Percentiles rank a stretch among this genome's conserved stretches.
Evolutionary conservation across 1,284 basidiomycete genomes (phyloP).

Genomic region (Ceratobasidium sp.): DNA sequence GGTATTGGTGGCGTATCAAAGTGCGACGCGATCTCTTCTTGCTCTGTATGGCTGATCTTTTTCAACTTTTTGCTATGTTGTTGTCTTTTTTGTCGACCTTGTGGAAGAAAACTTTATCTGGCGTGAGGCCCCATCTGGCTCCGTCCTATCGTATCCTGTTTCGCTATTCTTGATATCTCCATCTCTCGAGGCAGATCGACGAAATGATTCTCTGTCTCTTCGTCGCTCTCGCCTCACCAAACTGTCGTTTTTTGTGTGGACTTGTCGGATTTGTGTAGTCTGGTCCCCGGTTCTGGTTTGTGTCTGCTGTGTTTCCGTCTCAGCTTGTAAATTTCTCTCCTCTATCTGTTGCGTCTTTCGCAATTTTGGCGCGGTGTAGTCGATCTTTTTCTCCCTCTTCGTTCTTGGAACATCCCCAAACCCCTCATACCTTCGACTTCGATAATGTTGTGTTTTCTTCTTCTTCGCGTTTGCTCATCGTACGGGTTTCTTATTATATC

Average conservation of each 20-base stretch:
- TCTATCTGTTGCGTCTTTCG: not conserved
- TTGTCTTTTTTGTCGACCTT: not conserved
- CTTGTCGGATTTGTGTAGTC: conserved; percentile 17
- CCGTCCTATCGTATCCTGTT: not conserved
- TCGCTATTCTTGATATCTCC: too few relatives aligned
- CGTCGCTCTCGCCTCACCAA: not conserved
- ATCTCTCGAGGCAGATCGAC: not conserved
- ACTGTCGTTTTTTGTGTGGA: not conserved
- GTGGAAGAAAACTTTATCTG: too few relatives aligned
- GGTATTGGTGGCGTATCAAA: too few relatives aligned
- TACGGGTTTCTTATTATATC: not conserved
- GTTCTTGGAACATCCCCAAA: not conserved
- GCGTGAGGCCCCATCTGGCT: conserved; percentile 10
- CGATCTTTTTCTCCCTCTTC: conserved; percentile 5
- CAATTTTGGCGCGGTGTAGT: too few relatives aligned
- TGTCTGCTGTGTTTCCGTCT: not conserved
- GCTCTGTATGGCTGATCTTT: conserved; percentile 2
- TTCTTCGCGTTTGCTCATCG: not conserved
- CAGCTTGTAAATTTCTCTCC: not conserved
- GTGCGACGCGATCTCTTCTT: too few relatives aligned
- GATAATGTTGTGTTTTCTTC: conserved; percentile 3
- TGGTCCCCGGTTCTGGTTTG: not conserved
- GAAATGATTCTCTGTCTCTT: not conserved
- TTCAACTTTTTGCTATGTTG: not conserved
- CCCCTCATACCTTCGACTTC: too few relatives aligned